These are phyloP conservation scores for Penicillium brasilianum DNA, from an alignment of 2,329 filamentous ascomycete genomes.

Conservation along the genomic window DNA sequence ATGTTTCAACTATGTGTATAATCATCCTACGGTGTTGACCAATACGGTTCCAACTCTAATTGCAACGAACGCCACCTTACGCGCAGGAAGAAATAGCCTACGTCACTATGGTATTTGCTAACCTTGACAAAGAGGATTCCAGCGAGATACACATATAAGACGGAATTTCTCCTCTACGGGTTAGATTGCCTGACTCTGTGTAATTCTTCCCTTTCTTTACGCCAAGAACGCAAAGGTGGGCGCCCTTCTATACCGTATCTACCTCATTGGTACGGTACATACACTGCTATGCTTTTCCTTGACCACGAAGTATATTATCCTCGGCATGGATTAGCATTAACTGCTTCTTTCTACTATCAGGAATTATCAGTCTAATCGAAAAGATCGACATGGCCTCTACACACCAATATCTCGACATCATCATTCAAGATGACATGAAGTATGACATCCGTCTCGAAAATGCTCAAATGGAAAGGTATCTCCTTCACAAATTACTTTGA, in stretches of 20 bases:
- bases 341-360: background rate
- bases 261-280: background rate
- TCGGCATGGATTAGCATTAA: background rate
- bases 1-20: too few relatives aligned
- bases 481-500: background rate
- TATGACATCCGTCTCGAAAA: background rate
- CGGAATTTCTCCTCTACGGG: too few relatives aligned
- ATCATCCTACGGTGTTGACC: too few relatives aligned
- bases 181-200: too few relatives aligned
- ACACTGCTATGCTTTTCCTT: background rate
- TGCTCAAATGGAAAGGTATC: conserved; percentile 1
- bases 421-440: background rate
- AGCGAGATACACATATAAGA: background rate
- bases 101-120: background rate
- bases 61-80: background rate
- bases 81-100: background rate
- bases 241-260: background rate
- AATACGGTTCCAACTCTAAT: background rate
- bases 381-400: background rate
- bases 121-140: background rate
- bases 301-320: background rate
- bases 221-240: background rate
- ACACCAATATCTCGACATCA: background rate
- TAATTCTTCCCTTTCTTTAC: background rate
- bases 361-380: background rate